A percentile compares a stretch with the other conserved stretches of the same genome.
These are phyloP conservation scores for Blastobotrys attinorum DNA, from an alignment of 805 yeast genomes.

Conservation along the genomic window DNA sequence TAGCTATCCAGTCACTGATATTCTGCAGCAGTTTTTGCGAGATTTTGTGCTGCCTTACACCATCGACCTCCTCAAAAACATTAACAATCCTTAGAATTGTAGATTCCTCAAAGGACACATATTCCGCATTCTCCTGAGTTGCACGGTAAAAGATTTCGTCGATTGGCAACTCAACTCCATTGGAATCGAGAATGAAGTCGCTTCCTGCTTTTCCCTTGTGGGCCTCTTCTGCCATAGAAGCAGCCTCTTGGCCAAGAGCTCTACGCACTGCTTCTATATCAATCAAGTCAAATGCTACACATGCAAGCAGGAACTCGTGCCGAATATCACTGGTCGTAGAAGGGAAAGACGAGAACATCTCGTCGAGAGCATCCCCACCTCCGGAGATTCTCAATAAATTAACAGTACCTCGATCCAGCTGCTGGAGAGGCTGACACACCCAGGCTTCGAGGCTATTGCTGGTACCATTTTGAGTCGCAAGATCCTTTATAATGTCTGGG, in stretches of 20 bases:
- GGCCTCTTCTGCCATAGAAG: not conserved
- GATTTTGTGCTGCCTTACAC: slow-evolving; percentile 39
- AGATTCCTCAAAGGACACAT: slow-evolving; percentile 45
- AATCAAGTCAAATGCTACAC: slow-evolving; percentile 35
- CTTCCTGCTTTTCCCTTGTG: not conserved
- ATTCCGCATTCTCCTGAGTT: slow-evolving; percentile 37
- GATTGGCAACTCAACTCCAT: slow-evolving; percentile 24
- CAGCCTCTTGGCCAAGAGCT: slow-evolving; percentile 19
- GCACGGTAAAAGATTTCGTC: slow-evolving; percentile 22
- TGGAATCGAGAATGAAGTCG: slow-evolving; percentile 12
- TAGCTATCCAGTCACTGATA: slow-evolving; percentile 31
- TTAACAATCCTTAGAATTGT: slow-evolving; percentile 43
- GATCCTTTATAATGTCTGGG: slow-evolving; percentile 35
- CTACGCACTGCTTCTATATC: slow-evolving; percentile 29
- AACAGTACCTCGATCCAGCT: slow-evolving; percentile 32
- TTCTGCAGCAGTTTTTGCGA: slow-evolving; percentile 31
- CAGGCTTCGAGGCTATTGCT: slow-evolving; percentile 1
- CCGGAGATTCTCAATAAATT: slow-evolving; percentile 31
- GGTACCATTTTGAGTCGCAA: slow-evolving; percentile 20
- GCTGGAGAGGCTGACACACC: slow-evolving; percentile 24
- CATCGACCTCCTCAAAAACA: slow-evolving; percentile 39
- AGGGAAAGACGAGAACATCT: slow-evolving; percentile 45
- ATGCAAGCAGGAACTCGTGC: slow-evolving; percentile 42
- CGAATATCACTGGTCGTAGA: slow-evolving; percentile 40
- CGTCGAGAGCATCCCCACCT: slow-evolving; percentile 35